Evolutionary conservation across 768 basidiomycete species (phyloP).

Genomic region (Sporobolomyces roseus): DNA sequence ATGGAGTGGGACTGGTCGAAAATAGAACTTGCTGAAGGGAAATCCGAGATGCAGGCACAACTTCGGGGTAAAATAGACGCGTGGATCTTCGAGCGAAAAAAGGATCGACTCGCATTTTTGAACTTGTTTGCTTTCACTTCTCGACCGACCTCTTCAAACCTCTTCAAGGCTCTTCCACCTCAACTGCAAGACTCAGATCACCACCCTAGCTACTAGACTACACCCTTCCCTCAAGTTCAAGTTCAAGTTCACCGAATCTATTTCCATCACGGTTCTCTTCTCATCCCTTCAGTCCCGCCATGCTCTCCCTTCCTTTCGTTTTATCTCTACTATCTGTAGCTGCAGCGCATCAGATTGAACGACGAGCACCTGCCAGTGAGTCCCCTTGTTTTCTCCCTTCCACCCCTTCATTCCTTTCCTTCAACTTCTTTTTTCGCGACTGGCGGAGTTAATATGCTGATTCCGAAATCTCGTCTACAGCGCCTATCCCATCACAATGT

Average conservation of each 20-base stretch:
- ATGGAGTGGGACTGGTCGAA: too few relatives aligned
- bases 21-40: too few relatives aligned
- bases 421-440: not conserved
- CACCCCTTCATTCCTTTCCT: not conserved
- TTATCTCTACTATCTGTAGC: constrained; percentile 15
- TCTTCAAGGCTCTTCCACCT: too few relatives aligned
- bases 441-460: constrained; percentile 13
- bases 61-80: too few relatives aligned
- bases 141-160: too few relatives aligned
- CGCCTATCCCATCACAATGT: constrained; percentile 14
- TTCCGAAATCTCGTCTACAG: constrained; percentile 3
- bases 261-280: not conserved
- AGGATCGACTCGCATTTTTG: too few relatives aligned
- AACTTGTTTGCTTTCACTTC: too few relatives aligned
- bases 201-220: too few relatives aligned
- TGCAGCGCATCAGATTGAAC: constrained; percentile 2
- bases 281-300: not conserved
- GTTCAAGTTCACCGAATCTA: not conserved
- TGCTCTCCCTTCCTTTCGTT: constrained; percentile 13
- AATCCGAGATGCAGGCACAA: too few relatives aligned
- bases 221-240: too few relatives aligned
- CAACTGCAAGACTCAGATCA: too few relatives aligned
- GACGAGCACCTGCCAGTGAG: constrained; percentile 17
- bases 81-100: too few relatives aligned
- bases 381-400: not conserved